Evolutionary conservation across 352 stramenopile species (phyloP), one percentile per base, ranked within the genome.

Genomic region (Phytophthora macrochlamydospora): DNA sequence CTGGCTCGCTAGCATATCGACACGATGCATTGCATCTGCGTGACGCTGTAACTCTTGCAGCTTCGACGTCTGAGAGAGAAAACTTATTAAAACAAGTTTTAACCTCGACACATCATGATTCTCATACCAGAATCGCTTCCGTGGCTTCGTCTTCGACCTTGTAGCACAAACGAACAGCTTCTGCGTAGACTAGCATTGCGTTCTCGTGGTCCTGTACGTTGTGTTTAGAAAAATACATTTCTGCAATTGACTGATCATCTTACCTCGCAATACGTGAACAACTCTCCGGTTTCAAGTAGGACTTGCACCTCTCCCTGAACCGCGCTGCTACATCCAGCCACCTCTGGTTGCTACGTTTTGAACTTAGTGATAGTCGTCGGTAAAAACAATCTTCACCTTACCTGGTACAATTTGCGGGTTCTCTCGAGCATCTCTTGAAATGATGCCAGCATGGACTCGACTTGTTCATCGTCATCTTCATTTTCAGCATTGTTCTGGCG

Each of bases 141-240:
- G 65, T 81, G 13, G 64, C 71, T 66, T 87, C 77, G 51, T 90
- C 81, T 9, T 71, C 67, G 28, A 81, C 55, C 18, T 65, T 68
- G 51, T 73, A 76, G 56, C 79, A 87, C 3, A 87, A 45, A 31
- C 75, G 69, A 55, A 90, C 75, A 3, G 73, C 81, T 5, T 87
- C 59, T 6, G 73, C 58, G 29, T 77, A 81, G 1, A 38, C 64
- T 7, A 56, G 40, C 40, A 87, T 68, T 0, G 77, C 77, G 14
- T 78, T 69, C 9, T 18, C 46, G 9, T 46, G 56, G n/a, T 78
- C 42, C 81, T 90, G 18, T 24, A 24, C 18, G 18, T 24, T 24
- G 51, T 28, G 18, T 7, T 46, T 31, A 5, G 59, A 12, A 13
- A 13, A 45, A 14, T 12, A 53, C 44, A 11, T 50, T 11, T 8